These are phyloP conservation scores for Leccinellum luteum DNA, from an alignment of 768 basidiomycete species.

Conservation along the genomic window DNA sequence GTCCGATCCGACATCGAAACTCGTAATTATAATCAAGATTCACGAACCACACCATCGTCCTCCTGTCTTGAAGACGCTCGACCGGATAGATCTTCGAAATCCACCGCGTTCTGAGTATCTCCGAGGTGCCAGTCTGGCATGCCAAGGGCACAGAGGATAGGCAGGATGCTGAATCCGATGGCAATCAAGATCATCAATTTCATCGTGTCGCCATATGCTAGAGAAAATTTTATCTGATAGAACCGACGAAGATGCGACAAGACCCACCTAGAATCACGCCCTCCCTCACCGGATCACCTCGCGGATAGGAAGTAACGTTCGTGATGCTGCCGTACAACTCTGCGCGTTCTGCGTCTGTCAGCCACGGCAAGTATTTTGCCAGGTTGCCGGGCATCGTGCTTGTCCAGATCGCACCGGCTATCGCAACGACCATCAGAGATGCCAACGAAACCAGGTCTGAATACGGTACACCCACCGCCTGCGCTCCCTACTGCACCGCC, in stretches of 20 bases:
- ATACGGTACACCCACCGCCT: conserved; percentile 40
- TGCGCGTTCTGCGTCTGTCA: conserved; percentile 41
- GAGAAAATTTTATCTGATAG: not conserved
- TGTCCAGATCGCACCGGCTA: conserved; percentile 66
- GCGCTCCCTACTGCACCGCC: conserved; percentile 67
- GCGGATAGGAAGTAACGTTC: conserved; percentile 44
- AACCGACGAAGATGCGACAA: not conserved
- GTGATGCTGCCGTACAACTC: conserved; percentile 56
- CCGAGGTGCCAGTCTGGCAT: conserved; percentile 70
- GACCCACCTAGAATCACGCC: conserved; percentile 56
- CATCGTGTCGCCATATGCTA: conserved; percentile 58
- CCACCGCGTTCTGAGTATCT: conserved; percentile 69
- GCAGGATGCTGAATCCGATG: conserved; percentile 52
- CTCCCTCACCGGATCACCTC: conserved; percentile 57
- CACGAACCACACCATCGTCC: not conserved
- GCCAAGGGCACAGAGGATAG: conserved; percentile 54
- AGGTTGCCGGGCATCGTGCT: conserved; percentile 65
- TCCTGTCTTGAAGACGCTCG: not conserved
- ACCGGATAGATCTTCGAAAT: conserved; percentile 31
- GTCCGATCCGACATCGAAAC: not conserved
- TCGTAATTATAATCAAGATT: not conserved
- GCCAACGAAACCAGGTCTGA: not conserved
- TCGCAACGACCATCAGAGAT: not conserved
- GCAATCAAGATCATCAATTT: conserved; percentile 53
- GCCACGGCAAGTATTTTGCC: conserved; percentile 49